Evolutionary conservation across 2,329 filamentous ascomycete genomes (phyloP), one percentile per base, ranked within the genome.

Genomic region (Tolypocladium sp.): DNA sequence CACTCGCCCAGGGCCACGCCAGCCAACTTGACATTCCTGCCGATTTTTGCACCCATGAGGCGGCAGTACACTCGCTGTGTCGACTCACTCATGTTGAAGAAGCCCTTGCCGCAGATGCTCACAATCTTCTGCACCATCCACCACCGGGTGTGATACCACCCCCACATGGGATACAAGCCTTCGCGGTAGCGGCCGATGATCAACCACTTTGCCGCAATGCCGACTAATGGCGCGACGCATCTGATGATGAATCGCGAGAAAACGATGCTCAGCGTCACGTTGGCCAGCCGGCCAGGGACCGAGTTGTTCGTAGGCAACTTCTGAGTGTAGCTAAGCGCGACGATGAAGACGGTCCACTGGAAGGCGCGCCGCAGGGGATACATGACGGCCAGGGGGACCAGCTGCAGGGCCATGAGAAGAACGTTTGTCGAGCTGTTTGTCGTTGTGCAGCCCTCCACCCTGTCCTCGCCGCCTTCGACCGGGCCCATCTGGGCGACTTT

Each of bases 111-210:
- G 59, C 74, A 75, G 15, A 83, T 69, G 41, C 74, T 73, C 3
- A 80, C 71, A 25, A 77, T 76, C 69, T 84, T 84, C 65, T 84
- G 77, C 1, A 78, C 76, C 58, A 84, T 63, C 82, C 82, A 85
- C 82, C 82, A 85, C 10, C 80, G 74, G 0, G 79, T 83, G 65
- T 84, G 82, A 64, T 84, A 84, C 1, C 66, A 61, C 1, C 80
- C 81, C 82, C 82, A 85, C 82, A 85, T 85, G 2, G 82, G 81
- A 63, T 80, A 83, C 2, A 82, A 66, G 0, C 82, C 82, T 65
- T 81, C 75, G 41, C 71, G 73, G 65, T 82, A 79, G 1, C 76
- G 75, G 13, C 82, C 82, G 49, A 84, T 79, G 57, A 84, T 71
- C 7, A 79, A 52, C 82, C 82, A 84, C 65, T 84, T 84, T 55